Evolutionary conservation across 2,329 filamentous ascomycete species (phyloP), one percentile per base, ranked within the genome.

Genomic region (Talaromyces sp.): DNA sequence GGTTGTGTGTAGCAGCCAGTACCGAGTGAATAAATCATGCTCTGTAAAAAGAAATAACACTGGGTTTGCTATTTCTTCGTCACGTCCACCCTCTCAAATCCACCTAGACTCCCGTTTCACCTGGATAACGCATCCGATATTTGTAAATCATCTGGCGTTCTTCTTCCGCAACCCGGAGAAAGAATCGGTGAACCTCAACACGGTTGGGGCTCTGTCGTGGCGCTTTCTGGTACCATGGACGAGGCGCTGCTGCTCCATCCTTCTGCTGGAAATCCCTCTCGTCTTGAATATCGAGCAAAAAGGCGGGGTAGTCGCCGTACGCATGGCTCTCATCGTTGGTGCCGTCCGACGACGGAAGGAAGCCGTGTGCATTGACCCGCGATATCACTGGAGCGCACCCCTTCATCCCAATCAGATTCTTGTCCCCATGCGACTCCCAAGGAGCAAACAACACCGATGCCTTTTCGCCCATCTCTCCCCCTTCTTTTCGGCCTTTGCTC

Each of bases 361-460:
- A 68, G 2, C 67, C 72, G 61, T 72, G 70, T 10, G 66, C 70
- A 58, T 70, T 72, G 49, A 72, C 65, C 47, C 70, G 69, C n/a
- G 69, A 66, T 28, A 68, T 64, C 32, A 70, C 66, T 5, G 69
- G 60, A 10, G 70, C 67, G n/a, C 66, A 66, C n/a, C 65, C 64
- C 58, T 73, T 72, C 55, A 59, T 56, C 44, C 64, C 59, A n/a
- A 64, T 62, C 27, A 62, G 56, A 49, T 67, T 58, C 42, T 65
- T 64, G 58, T 62, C 44, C 19, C 42, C 28, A 44, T 44, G 64
- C 27, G 67, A 63, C 42, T 63, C 60, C 61, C 64, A 71, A 17
- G 66, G 68, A 9, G 66, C 65, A 54, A 70, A 64, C 13, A 68
- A 55, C 54, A 67, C 64, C 11, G 67, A 62, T 36, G 54, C 63